Percentiles rank a stretch among this genome's conserved stretches.
Evolutionary conservation across 805 yeast genomes (phyloP).

Genomic region (Millerozyma miso): DNA sequence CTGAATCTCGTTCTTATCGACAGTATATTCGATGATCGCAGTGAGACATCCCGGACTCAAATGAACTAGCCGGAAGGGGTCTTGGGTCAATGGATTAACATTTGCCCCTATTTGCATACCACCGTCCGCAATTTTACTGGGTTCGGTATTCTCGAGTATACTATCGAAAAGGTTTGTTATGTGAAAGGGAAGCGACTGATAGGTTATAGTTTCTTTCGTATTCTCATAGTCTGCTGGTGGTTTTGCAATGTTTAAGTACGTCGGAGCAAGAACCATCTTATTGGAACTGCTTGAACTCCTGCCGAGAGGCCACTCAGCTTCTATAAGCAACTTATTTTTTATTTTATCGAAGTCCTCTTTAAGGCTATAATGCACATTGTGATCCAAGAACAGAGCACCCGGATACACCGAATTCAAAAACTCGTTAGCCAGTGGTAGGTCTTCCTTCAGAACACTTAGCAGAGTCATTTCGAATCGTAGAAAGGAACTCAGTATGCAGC

Average conservation of each 20-base stretch:
- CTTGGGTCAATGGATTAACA: conserved; percentile 49
- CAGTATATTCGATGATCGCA: conserved; percentile 13
- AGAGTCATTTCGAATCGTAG: conserved; percentile 20
- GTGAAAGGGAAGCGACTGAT: conserved; percentile 49
- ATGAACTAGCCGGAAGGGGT: conserved; percentile 49
- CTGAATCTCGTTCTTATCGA: conserved; percentile 7
- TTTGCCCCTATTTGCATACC: conserved; percentile 50
- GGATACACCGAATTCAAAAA: conserved; percentile 37
- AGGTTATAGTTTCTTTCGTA: conserved; percentile 45
- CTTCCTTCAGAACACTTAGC: conserved; percentile 12
- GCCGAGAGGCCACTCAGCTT: conserved; percentile 23
- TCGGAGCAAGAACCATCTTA: conserved; percentile 15
- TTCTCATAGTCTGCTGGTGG: conserved; percentile 25
- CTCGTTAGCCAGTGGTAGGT: conserved; percentile 24
- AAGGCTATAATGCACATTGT: conserved; percentile 30
- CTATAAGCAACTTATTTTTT: not conserved
- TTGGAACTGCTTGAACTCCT: conserved; percentile 6
- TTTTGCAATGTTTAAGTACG: conserved; percentile 34
- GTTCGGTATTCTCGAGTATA: conserved; percentile 30
- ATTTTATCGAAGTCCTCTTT: conserved; percentile 5
- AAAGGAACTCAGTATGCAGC: too few species aligned
- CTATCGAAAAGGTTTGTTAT: conserved; percentile 38
- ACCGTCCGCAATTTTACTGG: conserved; percentile 31
- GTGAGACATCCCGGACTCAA: conserved; percentile 52
- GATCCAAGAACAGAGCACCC: conserved; percentile 27